Evolutionary conservation across 345 rosid genomes (phyloP).

Genomic region (Eucalyptus microcorys): DNA sequence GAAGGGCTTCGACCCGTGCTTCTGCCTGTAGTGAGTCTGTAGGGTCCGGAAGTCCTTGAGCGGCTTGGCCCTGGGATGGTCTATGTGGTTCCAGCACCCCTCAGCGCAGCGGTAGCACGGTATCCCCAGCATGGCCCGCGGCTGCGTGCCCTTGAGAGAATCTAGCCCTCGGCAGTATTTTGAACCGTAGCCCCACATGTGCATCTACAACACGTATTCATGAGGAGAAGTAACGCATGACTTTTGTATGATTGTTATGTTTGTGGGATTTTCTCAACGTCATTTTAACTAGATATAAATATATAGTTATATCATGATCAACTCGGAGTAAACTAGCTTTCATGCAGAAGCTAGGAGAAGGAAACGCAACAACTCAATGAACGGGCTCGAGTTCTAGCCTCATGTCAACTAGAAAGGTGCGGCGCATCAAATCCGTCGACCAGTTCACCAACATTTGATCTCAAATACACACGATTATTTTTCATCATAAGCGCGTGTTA

Average conservation of each 20-base stretch:
- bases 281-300: not conserved
- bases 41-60: conserved; percentile 77
- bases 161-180: conserved; percentile 63
- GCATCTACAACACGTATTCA: conserved; percentile 35
- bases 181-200: conserved; percentile 95
- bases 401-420: not conserved
- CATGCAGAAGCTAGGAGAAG: not conserved
- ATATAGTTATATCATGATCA: not conserved
- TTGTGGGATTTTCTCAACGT: not conserved
- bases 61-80: conserved; percentile 63
- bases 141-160: conserved; percentile 61
- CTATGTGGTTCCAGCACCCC: conserved; percentile 74
- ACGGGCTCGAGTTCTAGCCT: not conserved
- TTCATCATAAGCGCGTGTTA: not conserved
- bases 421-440: not conserved
- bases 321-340: not conserved
- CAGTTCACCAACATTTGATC: not conserved
- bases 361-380: not conserved
- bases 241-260: not conserved
- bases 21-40: conserved; percentile 81
- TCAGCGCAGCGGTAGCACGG: conserved; percentile 75
- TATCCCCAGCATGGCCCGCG: conserved; percentile 49
- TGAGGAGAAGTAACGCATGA: not conserved
- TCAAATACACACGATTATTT: not conserved
- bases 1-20: conserved; percentile 60